Evolutionary conservation across 1,284 basidiomycete genomes (phyloP), one percentile per base, ranked within the genome.

Genomic region (Papiliotrema nemorosa): DNA sequence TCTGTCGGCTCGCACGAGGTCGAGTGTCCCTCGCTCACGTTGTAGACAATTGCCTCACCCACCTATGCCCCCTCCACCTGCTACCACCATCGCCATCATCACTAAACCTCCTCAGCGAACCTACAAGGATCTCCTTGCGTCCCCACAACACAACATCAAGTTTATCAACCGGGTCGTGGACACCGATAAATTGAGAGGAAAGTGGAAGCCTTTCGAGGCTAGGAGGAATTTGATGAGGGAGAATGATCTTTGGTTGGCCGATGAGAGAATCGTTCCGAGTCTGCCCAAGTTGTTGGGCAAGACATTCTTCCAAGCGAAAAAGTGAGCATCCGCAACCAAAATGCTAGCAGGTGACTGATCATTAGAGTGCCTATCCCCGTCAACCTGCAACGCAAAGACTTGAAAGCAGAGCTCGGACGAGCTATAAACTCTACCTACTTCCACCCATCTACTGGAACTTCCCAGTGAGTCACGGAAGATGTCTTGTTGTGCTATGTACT

Each of bases 321-420:
- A 97, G 90, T 91, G 64, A 60, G 76, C n/a, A n/a, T 70, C 36
- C 36, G 7, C 16, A 37, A 6, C 6, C 16, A 21, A 34, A n/a
- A n/a, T 34, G 31, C 31, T n/a, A n/a, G n/a, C n/a, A n/a, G n/a
- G n/a, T n/a, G n/a, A n/a, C n/a, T n/a, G n/a, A n/a, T n/a, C n/a
- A n/a, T n/a, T n/a, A 93, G 90, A 75, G 88, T 93, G 71, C 94
- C 94, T 2, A 88, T 97, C 44, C 90, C 94, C 2, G 92, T 97
- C 35, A 85, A 84, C 62, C 67, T 98, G 44, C 84, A 80, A 13
- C 84, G 85, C 42, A 92, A 91, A 67, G 86, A 92, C 71, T 78
- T 97, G 53, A 93, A 94, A 72, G 80, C 79, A 35, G 90, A 97
- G 67, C 81, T 98, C 4, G 91, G 94, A 67, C 82, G 84, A 35